phyloP scores from a whole-genome alignment of 495 filamentous ascomycete genomes.

The Pseudevernia furfuracea region DNA sequence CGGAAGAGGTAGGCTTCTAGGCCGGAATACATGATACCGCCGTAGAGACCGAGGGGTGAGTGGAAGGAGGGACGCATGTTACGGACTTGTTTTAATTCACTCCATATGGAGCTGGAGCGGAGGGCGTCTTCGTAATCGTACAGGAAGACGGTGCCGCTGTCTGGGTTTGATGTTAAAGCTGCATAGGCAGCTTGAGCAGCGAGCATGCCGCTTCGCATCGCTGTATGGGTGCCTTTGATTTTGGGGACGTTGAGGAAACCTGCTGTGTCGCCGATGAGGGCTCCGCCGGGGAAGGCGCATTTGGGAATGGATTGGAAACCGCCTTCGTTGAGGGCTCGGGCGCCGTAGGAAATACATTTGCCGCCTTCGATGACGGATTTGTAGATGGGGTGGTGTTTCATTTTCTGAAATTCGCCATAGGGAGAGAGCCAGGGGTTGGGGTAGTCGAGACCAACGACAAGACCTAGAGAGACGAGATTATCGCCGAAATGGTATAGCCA shows the following conservation, averaged over 20 bases:
- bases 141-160: conserved; percentile 70
- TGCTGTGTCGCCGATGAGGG: conserved; percentile 90
- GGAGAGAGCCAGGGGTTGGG: conserved; percentile 94
- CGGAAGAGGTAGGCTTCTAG: conserved; percentile 83
- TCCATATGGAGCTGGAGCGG: conserved; percentile 84
- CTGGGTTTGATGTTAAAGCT: conserved; percentile 51
- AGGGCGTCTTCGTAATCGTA: conserved; percentile 90
- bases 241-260: conserved; percentile 98
- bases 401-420: conserved; percentile 94
- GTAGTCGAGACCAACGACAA: conserved; percentile 94
- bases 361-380: conserved; percentile 75
- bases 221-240: conserved; percentile 96
- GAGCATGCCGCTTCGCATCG: conserved; percentile 96
- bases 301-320: conserved; percentile 97
- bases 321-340: conserved; percentile 87
- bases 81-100: conserved; percentile 86
- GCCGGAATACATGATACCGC: conserved; percentile 88
- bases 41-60: conserved; percentile 70
- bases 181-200: conserved; percentile 82
- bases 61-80: conserved; percentile 97
- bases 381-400: conserved; percentile 95
- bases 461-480: conserved; percentile 87
- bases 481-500: conserved; percentile 99
- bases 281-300: conserved; percentile 90
- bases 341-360: conserved; percentile 96